Conservation (phyloP, 768 basidiomycete species). For the Boletus fagicola region DNA sequence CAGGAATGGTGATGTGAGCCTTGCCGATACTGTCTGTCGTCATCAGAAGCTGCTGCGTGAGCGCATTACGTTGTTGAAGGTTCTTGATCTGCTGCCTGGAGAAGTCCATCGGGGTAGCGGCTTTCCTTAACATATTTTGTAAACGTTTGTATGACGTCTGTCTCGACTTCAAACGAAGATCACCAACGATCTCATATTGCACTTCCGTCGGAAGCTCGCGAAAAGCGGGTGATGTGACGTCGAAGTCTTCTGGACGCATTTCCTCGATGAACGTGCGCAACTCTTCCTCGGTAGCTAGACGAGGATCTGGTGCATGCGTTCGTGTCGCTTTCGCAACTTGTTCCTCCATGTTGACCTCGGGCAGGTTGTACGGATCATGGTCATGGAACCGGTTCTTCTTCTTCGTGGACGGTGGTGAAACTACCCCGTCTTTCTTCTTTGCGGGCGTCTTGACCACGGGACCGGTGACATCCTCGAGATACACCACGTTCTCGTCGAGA, state of each 20-base stretch:
- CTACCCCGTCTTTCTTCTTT: conserved; percentile 24
- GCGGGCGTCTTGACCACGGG: conserved; percentile 53
- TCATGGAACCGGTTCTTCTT: conserved; percentile 67
- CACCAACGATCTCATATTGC: conserved; percentile 97
- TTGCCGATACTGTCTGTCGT: conserved; percentile 94
- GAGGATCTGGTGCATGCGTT: conserved; percentile 72
- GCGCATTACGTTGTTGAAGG: conserved; percentile 79
- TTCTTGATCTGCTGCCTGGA: conserved; percentile 95
- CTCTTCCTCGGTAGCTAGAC: conserved; percentile 95
- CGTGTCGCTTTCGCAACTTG: conserved; percentile 61
- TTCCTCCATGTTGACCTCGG: conserved; percentile 72
- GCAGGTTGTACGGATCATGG: conserved; percentile 92
- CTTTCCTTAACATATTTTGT: conserved; percentile 81
- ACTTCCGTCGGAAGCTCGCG: conserved; percentile 91
- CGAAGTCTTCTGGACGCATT: conserved; percentile 94
- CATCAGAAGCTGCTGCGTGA: conserved; percentile 89
- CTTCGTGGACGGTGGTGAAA: conserved; percentile 48
- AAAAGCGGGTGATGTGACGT: conserved; percentile 86
- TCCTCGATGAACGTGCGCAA: conserved; percentile 91
- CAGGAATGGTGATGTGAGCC: conserved; percentile 85
- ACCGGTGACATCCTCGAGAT: conserved; percentile 80
- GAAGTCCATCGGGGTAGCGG: conserved; percentile 88
- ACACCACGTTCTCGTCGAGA: conserved; percentile 74
- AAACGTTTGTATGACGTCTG: conserved; percentile 91
- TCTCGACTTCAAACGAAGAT: conserved; percentile 89